Percentiles rank a stretch among this genome's conserved stretches.
Conservation (phyloP, 176 grass and related monocot genomes). For the Eleusine indica region DNA sequence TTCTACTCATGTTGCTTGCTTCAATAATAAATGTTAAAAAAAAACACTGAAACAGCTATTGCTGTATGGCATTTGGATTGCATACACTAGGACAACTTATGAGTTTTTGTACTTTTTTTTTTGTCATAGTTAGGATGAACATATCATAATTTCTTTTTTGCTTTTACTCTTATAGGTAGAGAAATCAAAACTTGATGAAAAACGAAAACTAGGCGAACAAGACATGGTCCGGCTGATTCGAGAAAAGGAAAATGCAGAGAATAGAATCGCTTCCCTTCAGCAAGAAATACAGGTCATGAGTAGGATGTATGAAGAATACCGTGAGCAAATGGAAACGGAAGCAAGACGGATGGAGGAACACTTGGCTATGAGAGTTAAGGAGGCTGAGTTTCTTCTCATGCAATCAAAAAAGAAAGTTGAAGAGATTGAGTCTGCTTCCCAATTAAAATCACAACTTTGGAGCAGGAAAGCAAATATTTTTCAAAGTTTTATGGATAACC, state of each 20-base stretch:
- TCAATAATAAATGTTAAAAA: slow-evolving; percentile 9
- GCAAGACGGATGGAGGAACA: slow-evolving; percentile 65
- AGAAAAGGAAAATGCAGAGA: slow-evolving; percentile 77
- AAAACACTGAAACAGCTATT: neutral
- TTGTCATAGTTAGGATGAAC: slow-evolving; percentile 1
- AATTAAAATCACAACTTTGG: slow-evolving; percentile 79
- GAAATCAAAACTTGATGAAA: slow-evolving; percentile 83
- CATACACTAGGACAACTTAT: slow-evolving; percentile 18
- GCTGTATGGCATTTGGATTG: slow-evolving; percentile 4
- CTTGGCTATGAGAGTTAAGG: slow-evolving; percentile 62
- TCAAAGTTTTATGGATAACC: slow-evolving; percentile 60
- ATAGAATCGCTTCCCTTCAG: slow-evolving; percentile 60
- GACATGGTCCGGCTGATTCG: slow-evolving; percentile 55
- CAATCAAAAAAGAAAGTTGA: slow-evolving; percentile 73
- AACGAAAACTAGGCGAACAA: slow-evolving; percentile 65
- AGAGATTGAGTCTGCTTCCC: slow-evolving; percentile 69
- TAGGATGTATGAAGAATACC: slow-evolving; percentile 64
- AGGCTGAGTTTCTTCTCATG: slow-evolving; percentile 69
- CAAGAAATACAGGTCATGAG: slow-evolving; percentile 74
- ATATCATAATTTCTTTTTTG: slow-evolving; percentile 9
- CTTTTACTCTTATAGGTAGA: slow-evolving; percentile 62
- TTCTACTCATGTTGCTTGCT: slow-evolving; percentile 29
- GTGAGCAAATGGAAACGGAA: slow-evolving; percentile 58
- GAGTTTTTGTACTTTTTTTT: slow-evolving; percentile 20
- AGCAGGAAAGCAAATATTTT: slow-evolving; percentile 77